phyloP scores from a whole-genome alignment of 2,329 filamentous ascomycete species.

The Aureobasidium namibiae region DNA sequence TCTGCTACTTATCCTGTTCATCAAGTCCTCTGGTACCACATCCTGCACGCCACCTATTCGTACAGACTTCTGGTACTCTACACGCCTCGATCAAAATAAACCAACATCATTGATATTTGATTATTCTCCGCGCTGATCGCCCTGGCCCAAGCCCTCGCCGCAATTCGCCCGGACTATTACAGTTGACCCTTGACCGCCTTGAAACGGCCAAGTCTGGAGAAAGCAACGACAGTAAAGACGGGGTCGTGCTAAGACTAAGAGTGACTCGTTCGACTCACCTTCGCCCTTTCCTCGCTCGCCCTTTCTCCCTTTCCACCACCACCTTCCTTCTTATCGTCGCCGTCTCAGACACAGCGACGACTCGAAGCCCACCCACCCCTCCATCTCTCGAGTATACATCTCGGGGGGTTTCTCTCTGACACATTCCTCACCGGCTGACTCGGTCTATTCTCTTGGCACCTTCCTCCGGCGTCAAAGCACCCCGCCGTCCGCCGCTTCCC shows the following conservation, averaged over 20 bases:
- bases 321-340: neutral
- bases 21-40: constrained; percentile 2
- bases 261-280: constrained; percentile 5
- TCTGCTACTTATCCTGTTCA: neutral
- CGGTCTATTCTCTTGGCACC: constrained; percentile 9
- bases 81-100: constrained; percentile 7
- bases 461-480: constrained; percentile 8
- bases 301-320: neutral
- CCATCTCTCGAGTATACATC: neutral
- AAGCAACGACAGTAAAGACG: constrained; percentile 12
- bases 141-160: constrained; percentile 5
- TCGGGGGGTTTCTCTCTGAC: constrained; percentile 11
- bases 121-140: constrained; percentile 13
- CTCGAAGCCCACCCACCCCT: neutral
- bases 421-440: constrained; percentile 13
- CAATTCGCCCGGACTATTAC: constrained; percentile 3
- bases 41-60: constrained; percentile 5
- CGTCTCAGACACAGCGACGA: neutral
- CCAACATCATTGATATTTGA: constrained; percentile 5
- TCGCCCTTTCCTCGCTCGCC: constrained; percentile 2
- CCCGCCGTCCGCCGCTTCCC: constrained; percentile 10
- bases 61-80: neutral
- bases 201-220: constrained; percentile 12
- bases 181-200: constrained; percentile 10
- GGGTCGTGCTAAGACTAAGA: constrained; percentile 3